These are phyloP conservation scores for Lyophyllum semitale DNA, from an alignment of 768 basidiomycete species.

Conservation along the genomic window DNA sequence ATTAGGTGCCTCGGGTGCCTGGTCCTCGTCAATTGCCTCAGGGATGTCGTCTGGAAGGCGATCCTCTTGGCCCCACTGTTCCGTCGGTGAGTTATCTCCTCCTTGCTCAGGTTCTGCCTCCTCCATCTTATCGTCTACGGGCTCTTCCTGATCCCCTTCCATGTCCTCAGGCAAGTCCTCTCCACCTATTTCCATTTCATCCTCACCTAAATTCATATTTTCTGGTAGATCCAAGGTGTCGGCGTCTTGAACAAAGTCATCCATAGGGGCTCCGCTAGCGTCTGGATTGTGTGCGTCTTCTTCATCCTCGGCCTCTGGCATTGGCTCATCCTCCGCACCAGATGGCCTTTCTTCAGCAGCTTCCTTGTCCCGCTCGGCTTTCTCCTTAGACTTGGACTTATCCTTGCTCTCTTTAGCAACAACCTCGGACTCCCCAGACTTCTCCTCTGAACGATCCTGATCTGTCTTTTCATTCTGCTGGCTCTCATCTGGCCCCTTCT, in stretches of 20 bases:
- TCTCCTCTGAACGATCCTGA: constrained; percentile 58
- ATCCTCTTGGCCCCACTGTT: constrained; percentile 24
- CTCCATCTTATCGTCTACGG: constrained; percentile 33
- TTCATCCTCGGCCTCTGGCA: constrained; percentile 34
- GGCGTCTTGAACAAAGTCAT: constrained; percentile 76
- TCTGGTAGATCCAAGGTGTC: constrained; percentile 90
- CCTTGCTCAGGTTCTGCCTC: constrained; percentile 27
- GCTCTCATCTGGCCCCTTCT: constrained; percentile 57
- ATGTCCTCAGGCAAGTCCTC: constrained; percentile 27
- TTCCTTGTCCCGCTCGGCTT: constrained; percentile 30
- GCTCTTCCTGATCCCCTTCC: constrained; percentile 31
- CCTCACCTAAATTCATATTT: constrained; percentile 65
- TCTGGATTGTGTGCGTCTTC: constrained; percentile 46
- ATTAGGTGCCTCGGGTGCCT: constrained; percentile 13
- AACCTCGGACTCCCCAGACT: constrained; percentile 62
- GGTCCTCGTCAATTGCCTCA: constrained; percentile 32
- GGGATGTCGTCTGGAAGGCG: constrained; percentile 22
- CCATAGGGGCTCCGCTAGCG: constrained; percentile 66
- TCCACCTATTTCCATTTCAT: constrained; percentile 35
- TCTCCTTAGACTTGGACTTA: constrained; percentile 32
- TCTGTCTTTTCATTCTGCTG: constrained; percentile 57
- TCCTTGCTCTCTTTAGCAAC: constrained; percentile 74
- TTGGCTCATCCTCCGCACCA: constrained; percentile 19
- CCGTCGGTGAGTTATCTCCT: constrained; percentile 19
- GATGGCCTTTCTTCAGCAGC: constrained; percentile 18